Base-by-base conservation (phyloP, 441 rosid genomes). In the Populus tomentosa region DNA sequence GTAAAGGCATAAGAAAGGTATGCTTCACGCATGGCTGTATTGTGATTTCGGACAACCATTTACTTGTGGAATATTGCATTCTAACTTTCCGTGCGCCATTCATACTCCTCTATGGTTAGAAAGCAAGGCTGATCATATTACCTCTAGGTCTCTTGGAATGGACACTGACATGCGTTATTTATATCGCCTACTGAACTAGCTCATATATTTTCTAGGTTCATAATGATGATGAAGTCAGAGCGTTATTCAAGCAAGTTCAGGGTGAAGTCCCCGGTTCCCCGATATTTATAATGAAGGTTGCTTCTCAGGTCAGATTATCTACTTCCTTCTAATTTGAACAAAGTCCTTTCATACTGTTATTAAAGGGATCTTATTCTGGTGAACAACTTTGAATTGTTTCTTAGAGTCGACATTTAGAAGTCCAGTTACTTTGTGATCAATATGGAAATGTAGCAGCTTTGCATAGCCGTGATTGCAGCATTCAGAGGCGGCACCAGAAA, bases 231-330 rank as follows among this genome's bases (percentile, higher is more conserved):
- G 99, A 97, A 86, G 98, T 97, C 76, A 88, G 97, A 83, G 98
- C 99, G 73, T 86, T 97, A 76, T 97, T 97, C 88, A 97, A 97
- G 87, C 99, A 94, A 93, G 99, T 97, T 80, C 99, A 97, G 82
- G 99, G 99, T 81, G 99, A 97, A 87, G 99, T 97, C 84, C 99
- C 99, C 0, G 99, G 99, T 74, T 97, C 99, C 32, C 99, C 99
- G 35, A 97, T 97, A 84, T 97, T 97, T 84, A 97, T 94, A 84
- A 97, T 97, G 99, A 97, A 97, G 89, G 97, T 97, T 89, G 99
- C 99, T 85, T 94, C 98, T 78, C 98, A 97, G 99, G 99, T 97
- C 74, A 78, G 90, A 78, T 72, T 62, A 73, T 80, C 76, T 73
- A 63, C 70, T 73, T 33, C 62, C 63, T 53, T 84, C 78, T 79